Evolutionary conservation across 148 eudicot species (phyloP).

Genomic region (Rhododendron griersonianum): DNA sequence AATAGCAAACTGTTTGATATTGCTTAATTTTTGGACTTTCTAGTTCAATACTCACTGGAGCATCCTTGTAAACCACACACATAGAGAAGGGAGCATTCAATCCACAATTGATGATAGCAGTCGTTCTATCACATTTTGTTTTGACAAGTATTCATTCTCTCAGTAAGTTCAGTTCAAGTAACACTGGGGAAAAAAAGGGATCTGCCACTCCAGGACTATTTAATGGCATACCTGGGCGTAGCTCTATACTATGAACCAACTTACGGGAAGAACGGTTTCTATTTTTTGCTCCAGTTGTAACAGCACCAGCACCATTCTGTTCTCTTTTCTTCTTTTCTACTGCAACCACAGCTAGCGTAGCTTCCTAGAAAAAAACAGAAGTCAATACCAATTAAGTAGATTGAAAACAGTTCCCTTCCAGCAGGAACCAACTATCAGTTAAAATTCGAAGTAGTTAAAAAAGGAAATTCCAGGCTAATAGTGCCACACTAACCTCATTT

Average conservation of each 20-base stretch:
- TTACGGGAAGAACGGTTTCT: slow-evolving; percentile 50
- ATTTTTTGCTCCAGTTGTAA: slow-evolving; percentile 32
- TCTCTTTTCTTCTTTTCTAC: slow-evolving; percentile 43
- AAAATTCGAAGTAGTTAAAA: neutral
- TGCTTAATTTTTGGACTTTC: too few relatives aligned
- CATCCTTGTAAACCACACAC: slow-evolving; percentile 7
- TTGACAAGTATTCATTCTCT: neutral
- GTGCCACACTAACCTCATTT: slow-evolving; percentile 61
- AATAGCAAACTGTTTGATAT: neutral
- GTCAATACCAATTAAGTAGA: neutral
- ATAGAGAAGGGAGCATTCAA: neutral
- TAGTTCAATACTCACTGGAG: neutral
- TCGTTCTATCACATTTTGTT: neutral
- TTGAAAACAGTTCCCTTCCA: slow-evolving; percentile 1
- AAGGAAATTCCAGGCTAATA: neutral
- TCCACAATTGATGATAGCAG: neutral
- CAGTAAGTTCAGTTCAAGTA: neutral
- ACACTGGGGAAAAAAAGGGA: neutral
- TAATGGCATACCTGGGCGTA: slow-evolving; percentile 43
- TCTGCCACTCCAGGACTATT: slow-evolving; percentile 40
- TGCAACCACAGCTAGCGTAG: slow-evolving; percentile 66
- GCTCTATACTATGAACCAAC: slow-evolving; percentile 44
- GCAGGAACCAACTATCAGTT: neutral
- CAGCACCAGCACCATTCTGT: slow-evolving; percentile 27
- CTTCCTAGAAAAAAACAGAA: slow-evolving; percentile 43